Percentiles rank a stretch among this genome's conserved stretches.
Conservation (phyloP, 108 stramenopile genomes). For the Nitzschia sp. region DNA sequence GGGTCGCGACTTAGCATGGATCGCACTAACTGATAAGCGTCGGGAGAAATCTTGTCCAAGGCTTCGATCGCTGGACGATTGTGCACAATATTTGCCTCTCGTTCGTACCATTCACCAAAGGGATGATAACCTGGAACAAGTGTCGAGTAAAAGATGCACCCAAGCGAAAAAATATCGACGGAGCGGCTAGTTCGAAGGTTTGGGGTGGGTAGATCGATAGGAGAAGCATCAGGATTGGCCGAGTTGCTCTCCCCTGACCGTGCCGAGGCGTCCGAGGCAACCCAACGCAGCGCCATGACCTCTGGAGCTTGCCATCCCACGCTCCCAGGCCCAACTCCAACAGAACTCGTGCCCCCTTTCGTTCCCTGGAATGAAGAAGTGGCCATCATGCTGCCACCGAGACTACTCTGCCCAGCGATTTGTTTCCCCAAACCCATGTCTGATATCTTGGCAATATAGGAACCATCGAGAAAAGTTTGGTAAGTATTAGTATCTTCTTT, state of each 20-base stretch:
- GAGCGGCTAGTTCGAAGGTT: conserved; percentile 76
- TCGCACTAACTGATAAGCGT: conserved; percentile 83
- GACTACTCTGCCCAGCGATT: conserved; percentile 86
- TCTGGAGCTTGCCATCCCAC: conserved; percentile 98
- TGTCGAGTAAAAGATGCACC: conserved; percentile 94
- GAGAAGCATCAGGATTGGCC: conserved; percentile 40
- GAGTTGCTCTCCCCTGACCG: conserved; percentile 31
- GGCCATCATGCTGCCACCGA: conserved; percentile 79
- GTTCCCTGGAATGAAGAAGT: conserved; percentile 55
- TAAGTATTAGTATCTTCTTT: conserved; percentile 45
- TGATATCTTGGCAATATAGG: conserved; percentile 90
- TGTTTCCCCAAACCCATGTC: conserved; percentile 98
- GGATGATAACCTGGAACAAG: conserved; percentile 90
- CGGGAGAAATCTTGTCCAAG: conserved; percentile 63
- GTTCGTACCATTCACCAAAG: conserved; percentile 95
- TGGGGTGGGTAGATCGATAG: conserved; percentile 31
- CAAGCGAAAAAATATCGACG: conserved; percentile 94
- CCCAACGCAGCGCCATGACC: conserved; percentile 81
- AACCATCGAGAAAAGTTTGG: conserved; percentile 52
- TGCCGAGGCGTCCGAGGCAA: conserved; percentile 58
- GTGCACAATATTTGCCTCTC: conserved; percentile 94
- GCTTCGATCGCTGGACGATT: conserved; percentile 66
- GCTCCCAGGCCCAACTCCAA: conserved; percentile 85
- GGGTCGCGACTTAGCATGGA: conserved; percentile 85
- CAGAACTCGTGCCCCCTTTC: conserved; percentile 40